These are phyloP conservation scores for Fusarium stilboides DNA, from an alignment of 2,329 filamentous ascomycete species.

Conservation along the genomic window DNA sequence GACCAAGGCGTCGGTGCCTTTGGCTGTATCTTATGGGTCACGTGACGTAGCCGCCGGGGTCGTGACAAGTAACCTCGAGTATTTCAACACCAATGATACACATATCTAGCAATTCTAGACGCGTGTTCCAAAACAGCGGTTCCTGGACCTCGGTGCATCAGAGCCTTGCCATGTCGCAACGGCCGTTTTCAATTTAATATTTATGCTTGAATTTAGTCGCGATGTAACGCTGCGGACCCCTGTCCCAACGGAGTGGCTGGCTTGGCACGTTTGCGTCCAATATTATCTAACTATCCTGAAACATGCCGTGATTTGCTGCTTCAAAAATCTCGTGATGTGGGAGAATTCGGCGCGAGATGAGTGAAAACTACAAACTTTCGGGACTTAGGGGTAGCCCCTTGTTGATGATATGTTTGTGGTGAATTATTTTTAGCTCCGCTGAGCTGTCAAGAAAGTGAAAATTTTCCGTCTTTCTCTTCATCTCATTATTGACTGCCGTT, in stretches of 20 bases:
- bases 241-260: background rate
- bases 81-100: too few species aligned
- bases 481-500: background rate
- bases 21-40: too few species aligned
- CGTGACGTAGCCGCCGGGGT: too few species aligned
- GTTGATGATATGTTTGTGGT: background rate
- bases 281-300: slow-evolving; percentile 11
- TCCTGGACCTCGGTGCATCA: slow-evolving; percentile 1
- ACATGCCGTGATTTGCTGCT: slow-evolving; percentile 6
- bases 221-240: background rate
- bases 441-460: background rate
- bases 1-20: background rate
- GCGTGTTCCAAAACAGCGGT: too few species aligned
- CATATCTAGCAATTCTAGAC: too few species aligned
- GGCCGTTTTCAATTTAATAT: slow-evolving; percentile 11
- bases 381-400: background rate
- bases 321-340: background rate
- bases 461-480: background rate
- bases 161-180: slow-evolving; percentile 14
- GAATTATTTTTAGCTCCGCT: slow-evolving; percentile 7
- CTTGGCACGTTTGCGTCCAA: slow-evolving; percentile 22
- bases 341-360: too few species aligned
- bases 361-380: too few species aligned
- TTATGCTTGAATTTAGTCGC: slow-evolving; percentile 13
- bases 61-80: too few species aligned